Evolutionary conservation across 2,329 filamentous ascomycete genomes (phyloP), one percentile per base, ranked within the genome.

Genomic region (Sporothrix pallida): DNA sequence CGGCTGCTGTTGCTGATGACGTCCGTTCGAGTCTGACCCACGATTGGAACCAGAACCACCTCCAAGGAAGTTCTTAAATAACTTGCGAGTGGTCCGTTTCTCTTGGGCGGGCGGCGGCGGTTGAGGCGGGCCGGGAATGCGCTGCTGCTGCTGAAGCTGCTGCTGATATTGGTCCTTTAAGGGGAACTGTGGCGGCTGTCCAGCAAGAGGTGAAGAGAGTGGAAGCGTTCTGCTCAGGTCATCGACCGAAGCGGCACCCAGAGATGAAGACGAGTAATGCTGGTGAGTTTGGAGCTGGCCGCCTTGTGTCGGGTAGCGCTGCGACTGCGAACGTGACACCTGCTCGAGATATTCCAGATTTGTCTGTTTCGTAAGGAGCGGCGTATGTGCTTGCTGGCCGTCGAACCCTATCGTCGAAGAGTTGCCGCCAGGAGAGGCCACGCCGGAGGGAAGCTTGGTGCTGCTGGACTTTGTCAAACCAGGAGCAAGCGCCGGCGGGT

Each of bases 61-160:
- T 73, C 82, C 82, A 75, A 88, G 84, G 76, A 89, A 86, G 77
- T 84, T 87, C 80, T 85, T 88, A 80, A 89, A 84, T 75, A 88
- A 80, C 78, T 85, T 86, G 76, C 86, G 84, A 60, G 86, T 85
- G 62, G 85, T 87, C 75, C 85, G 85, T 78, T 86, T 86, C 74
- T 87, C 81, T 71, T 80, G 80, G 63, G 79, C 73, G 68, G 81
- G 79, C 74, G 78, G 78, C 78, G 78, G 60, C 23, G 74, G 73
- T 9, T 44, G 70, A 7, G 73, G 75, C 31, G 71, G 75, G 52
- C 73, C 68, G 74, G 73, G 71, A 74, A 73, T 70, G 7, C 75
- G 77, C 52, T 77, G 78, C 58, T 75, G 77, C 52, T 77, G 78
- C 63, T 76, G 78, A 37, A 75, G 77, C 71, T 79, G 75, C 73